These are phyloP conservation scores for Crepidotus sp. DNA, from an alignment of 1,284 basidiomycete genomes.

Conservation along the genomic window DNA sequence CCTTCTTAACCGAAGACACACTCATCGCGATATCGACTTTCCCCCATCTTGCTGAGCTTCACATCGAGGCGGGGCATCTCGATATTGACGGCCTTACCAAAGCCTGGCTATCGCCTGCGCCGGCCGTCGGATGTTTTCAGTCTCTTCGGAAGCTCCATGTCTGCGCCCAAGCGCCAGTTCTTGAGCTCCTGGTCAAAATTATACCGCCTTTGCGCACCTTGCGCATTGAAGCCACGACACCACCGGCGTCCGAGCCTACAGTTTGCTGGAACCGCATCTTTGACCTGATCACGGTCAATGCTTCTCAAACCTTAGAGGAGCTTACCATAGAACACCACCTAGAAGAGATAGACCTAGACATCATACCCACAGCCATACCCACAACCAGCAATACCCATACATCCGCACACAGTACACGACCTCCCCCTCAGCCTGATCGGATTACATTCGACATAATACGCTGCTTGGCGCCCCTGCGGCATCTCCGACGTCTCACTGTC, in stretches of 20 bases:
- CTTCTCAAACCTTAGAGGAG: constrained; percentile 29
- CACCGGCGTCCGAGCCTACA: constrained; percentile 20
- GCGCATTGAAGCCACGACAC: constrained; percentile 30
- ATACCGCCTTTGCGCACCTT: constrained; percentile 31
- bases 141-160: constrained; percentile 37
- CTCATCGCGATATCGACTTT: constrained; percentile 36
- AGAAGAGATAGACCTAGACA: constrained; percentile 23
- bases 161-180: constrained; percentile 31
- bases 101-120: constrained; percentile 11
- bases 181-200: constrained; percentile 30
- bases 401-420: constrained; percentile 11
- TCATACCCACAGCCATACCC: constrained; percentile 2
- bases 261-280: constrained; percentile 31
- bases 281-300: constrained; percentile 28
- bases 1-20: constrained; percentile 32
- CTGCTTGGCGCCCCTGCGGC: constrained; percentile 19
- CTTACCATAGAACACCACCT: constrained; percentile 39
- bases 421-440: constrained; percentile 18
- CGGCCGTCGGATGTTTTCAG: constrained; percentile 27
- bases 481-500: constrained; percentile 5
- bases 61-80: constrained; percentile 40
- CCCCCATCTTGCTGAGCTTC: constrained; percentile 35
- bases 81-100: constrained; percentile 26
- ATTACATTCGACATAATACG: constrained; percentile 36
- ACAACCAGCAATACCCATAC: constrained; percentile 7